Evolutionary conservation across 331 rosid genomes (phyloP).

Genomic region (Malus hybrid): DNA sequence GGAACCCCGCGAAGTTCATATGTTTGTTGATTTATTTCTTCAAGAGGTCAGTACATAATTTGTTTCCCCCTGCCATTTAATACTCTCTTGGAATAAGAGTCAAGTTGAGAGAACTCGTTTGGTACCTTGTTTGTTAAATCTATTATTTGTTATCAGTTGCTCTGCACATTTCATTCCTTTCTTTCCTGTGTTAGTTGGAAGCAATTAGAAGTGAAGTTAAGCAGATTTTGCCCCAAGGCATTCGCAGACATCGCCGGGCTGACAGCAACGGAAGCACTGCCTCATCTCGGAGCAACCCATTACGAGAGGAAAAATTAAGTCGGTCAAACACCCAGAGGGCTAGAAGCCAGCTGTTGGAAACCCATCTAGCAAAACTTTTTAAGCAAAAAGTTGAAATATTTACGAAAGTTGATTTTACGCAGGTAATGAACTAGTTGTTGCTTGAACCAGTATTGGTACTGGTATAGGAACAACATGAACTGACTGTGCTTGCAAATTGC

Average conservation of each 20-base stretch:
- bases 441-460: slow-evolving; percentile 1
- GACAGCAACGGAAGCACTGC: slow-evolving; percentile 85
- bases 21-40: slow-evolving; percentile 86
- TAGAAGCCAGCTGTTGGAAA: slow-evolving; percentile 93
- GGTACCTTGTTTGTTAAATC: background rate
- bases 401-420: slow-evolving; percentile 83
- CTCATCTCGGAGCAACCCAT: slow-evolving; percentile 86
- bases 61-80: background rate
- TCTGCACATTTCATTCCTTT: background rate
- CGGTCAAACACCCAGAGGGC: slow-evolving; percentile 78
- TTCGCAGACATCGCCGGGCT: slow-evolving; percentile 61
- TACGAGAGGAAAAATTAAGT: slow-evolving; percentile 68
- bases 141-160: background rate
- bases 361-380: slow-evolving; percentile 90
- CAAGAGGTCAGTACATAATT: slow-evolving; percentile 64
- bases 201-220: slow-evolving; percentile 57
- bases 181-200: slow-evolving; percentile 56
- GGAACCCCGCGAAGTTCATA: slow-evolving; percentile 98
- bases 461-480: slow-evolving; percentile 16
- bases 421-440: slow-evolving; percentile 47
- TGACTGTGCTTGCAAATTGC: slow-evolving; percentile 26
- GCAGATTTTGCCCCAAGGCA: slow-evolving; percentile 74
- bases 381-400: slow-evolving; percentile 92
- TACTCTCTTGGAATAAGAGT: background rate
- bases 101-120: background rate